phyloP scores from a whole-genome alignment of 1,139 yeast genomes.

The Hanseniaspora sp. region DNA sequence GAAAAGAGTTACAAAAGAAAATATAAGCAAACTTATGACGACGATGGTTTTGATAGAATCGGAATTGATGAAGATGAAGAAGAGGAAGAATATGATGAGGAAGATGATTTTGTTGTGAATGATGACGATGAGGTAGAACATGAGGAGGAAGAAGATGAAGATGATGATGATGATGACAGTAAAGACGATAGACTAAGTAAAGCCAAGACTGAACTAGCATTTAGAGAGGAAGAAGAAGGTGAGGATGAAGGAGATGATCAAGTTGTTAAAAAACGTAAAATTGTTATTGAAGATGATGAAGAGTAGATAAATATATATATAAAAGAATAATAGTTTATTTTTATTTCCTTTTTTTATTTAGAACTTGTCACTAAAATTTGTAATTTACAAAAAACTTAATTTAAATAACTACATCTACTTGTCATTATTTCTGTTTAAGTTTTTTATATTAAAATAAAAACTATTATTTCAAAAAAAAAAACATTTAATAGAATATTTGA shows the following conservation, averaged over 20 bases:
- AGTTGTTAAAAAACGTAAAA: constrained; percentile 36
- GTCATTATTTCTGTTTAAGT: too few species aligned
- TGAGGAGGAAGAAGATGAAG: constrained; percentile 34
- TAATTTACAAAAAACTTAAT: too few species aligned
- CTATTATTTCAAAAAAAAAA: too few species aligned
- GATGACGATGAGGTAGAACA: constrained; percentile 41
- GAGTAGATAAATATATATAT: constrained; percentile 27
- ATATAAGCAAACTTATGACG: constrained; percentile 34
- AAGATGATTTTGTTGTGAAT: constrained; percentile 42
- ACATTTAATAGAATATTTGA: too few species aligned
- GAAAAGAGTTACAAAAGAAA: constrained; percentile 11
- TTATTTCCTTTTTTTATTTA: not conserved
- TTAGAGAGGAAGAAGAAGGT: constrained; percentile 36
- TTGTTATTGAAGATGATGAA: constrained; percentile 48
- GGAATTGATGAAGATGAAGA: constrained; percentile 30
- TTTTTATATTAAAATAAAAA: too few species aligned
- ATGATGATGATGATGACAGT: constrained; percentile 44
- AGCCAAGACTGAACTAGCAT: constrained; percentile 48
- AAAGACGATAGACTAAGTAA: constrained; percentile 55
- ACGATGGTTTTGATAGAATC: constrained; percentile 24
- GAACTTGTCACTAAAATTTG: too few species aligned
- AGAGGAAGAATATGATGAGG: constrained; percentile 42
- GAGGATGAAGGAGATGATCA: constrained; percentile 27
- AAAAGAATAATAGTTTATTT: not conserved
- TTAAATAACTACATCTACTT: too few species aligned